These are phyloP conservation scores for Cornus florida DNA, from an alignment of 148 eudicot species.

Conservation along the genomic window DNA sequence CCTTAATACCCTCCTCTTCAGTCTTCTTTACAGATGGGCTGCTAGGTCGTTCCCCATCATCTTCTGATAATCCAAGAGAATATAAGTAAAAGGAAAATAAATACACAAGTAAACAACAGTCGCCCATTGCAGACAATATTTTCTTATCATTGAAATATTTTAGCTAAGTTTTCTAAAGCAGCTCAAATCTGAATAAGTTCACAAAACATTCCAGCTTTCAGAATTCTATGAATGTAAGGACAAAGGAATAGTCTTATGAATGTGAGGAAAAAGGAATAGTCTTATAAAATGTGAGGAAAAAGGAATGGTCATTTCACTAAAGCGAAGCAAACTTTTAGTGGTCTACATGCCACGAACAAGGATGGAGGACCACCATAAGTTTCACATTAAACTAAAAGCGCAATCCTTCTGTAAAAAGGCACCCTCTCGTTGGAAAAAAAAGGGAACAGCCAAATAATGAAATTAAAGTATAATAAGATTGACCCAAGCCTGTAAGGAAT, in stretches of 20 bases:
- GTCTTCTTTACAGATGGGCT: conserved; percentile 89
- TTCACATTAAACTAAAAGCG: neutral
- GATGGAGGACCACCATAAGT: neutral
- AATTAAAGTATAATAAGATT: neutral
- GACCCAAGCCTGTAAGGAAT: neutral
- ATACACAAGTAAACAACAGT: neutral
- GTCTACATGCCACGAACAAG: neutral
- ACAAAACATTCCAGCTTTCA: neutral
- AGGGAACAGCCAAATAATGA: neutral
- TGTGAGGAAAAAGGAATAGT: neutral
- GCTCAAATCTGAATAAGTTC: too few species aligned
- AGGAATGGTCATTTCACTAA: neutral
- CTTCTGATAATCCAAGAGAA: conserved; percentile 39
- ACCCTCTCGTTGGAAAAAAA: neutral
- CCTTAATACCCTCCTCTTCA: conserved; percentile 74
- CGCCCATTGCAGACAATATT: neutral
- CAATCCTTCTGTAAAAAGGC: neutral
- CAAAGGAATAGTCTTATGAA: too few species aligned
- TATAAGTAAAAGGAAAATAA: neutral
- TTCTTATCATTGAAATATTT: conserved; percentile 1
- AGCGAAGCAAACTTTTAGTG: neutral
- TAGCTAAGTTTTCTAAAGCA: neutral
- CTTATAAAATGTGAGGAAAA: neutral
- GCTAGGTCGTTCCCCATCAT: conserved; percentile 84
- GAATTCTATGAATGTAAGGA: neutral